phyloP scores from a whole-genome alignment of 1,284 basidiomycete genomes.

The Cutaneotrichosporon arboriforme region DNA sequence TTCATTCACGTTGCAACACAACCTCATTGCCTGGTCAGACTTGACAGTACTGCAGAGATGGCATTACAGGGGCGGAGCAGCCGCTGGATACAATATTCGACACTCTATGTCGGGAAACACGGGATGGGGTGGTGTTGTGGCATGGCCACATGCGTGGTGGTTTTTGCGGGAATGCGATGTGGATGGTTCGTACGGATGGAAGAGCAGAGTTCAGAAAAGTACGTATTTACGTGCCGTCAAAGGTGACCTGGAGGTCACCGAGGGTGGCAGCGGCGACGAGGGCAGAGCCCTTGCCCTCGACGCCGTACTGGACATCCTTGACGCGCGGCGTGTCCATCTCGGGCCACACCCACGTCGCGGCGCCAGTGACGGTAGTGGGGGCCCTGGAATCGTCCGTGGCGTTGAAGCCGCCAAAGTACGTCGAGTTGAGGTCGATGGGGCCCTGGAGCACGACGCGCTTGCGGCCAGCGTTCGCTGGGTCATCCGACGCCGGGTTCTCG shows the following conservation, averaged over 20 bases:
- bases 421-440: conserved; percentile 20
- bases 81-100: too few relatives aligned
- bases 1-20: too few relatives aligned
- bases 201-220: background rate
- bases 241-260: conserved; percentile 35
- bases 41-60: too few relatives aligned
- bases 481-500: conserved; percentile 6
- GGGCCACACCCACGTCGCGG: conserved; percentile 24
- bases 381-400: conserved; percentile 16
- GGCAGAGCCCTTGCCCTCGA: conserved; percentile 23
- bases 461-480: conserved; percentile 25
- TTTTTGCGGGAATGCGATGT: too few relatives aligned
- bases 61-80: too few relatives aligned
- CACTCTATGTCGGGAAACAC: too few relatives aligned
- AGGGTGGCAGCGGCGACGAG: conserved; percentile 32
- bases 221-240: conserved; percentile 37
- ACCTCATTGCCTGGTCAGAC: too few relatives aligned
- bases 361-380: conserved; percentile 25
- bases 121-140: too few relatives aligned
- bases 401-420: conserved; percentile 28
- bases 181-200: too few relatives aligned
- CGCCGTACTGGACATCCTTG: conserved; percentile 9
- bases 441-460: conserved; percentile 24
- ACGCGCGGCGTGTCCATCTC: background rate
- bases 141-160: too few relatives aligned